Base-by-base conservation (phyloP, 2,329 filamentous ascomycete genomes). In the Fonsecaea pugnacius region DNA sequence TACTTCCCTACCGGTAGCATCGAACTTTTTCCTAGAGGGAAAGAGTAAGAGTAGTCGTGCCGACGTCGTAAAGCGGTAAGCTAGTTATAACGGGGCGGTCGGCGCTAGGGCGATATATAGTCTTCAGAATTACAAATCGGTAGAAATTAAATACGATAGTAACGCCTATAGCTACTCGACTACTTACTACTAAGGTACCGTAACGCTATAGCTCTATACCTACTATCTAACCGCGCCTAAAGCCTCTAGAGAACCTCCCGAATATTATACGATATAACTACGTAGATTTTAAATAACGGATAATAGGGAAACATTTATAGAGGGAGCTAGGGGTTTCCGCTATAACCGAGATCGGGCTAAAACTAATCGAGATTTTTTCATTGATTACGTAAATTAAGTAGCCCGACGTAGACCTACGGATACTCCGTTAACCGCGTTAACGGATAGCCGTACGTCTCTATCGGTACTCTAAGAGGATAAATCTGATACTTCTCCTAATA, bases 11-110 rank as follows among this genome's bases (percentile, higher is more conserved):
- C 77, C 76, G 0, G 64, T 76, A 6, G 73, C 69, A 38, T 78
- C 77, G 3, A 80, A 81, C 69, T 78, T 80, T 60, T 81, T 82
- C 64, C 21, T 81, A 0, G 76, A 77, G 61, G 74, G 69, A 0
- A 81, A 81, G 63, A 75, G 74, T 2, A 75, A 74, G 10, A 61
- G 74, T 58, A 75, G 75, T 4, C 71, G 64, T 55, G 18, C 60
- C 12, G 73, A 64, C 12, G 75, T 77, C 6, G 75, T 72, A 16
- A 70, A 27, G 55, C 72, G 74, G 38, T 76, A 80, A 66, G 77
- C 74, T 56, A 72, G 72, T 58, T 75, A 78, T 54, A 72, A 80
- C 62, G 75, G 78, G 46, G 78, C 78, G 43, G 50, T 75, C 18
- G 73, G 74, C 46, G 73, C 72, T 27, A 64, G 70, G 21, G 69